A percentile compares a stretch with the other conserved stretches of the same genome.
phyloP scores from a whole-genome alignment of 2,329 filamentous ascomycete species.

The Cladosporium sp. region DNA sequence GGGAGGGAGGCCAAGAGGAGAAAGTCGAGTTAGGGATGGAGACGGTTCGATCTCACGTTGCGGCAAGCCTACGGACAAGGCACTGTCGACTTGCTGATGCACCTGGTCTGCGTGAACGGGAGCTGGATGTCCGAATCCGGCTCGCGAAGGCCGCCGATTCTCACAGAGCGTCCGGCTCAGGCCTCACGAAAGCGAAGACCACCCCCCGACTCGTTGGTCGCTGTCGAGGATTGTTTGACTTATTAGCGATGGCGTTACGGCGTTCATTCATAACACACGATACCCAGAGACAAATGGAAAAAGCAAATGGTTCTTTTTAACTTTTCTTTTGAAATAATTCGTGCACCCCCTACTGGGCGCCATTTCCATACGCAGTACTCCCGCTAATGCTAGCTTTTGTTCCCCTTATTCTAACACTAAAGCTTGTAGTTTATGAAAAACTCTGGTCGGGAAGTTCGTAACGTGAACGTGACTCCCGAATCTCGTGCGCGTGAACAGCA shows the following conservation, averaged over 20 bases:
- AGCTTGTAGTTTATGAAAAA: constrained; percentile 6
- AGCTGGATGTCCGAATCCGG: too few relatives aligned
- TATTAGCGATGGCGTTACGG: constrained; percentile 18
- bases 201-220: too few relatives aligned
- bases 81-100: too few relatives aligned
- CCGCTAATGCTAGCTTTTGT: constrained; percentile 10
- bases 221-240: background rate
- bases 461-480: constrained; percentile 8
- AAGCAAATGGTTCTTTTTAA: background rate
- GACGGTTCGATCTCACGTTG: background rate
- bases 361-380: constrained; percentile 10
- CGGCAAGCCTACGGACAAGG: too few relatives aligned
- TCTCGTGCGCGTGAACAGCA: constrained; percentile 6
- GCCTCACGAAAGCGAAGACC: too few relatives aligned
- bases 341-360: constrained; percentile 12
- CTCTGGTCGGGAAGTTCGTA: constrained; percentile 3
- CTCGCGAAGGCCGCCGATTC: too few relatives aligned
- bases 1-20: constrained; percentile 13
- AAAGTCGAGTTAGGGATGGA: background rate
- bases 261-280: background rate
- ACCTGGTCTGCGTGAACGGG: too few relatives aligned
- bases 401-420: constrained; percentile 4
- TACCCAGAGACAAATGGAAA: background rate
- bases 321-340: constrained; percentile 3
- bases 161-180: too few relatives aligned